A percentile compares a stretch with the other conserved stretches of the same genome.
phyloP scores from a whole-genome alignment of 148 eudicot species.

The Rhododendron ferrugineum region DNA sequence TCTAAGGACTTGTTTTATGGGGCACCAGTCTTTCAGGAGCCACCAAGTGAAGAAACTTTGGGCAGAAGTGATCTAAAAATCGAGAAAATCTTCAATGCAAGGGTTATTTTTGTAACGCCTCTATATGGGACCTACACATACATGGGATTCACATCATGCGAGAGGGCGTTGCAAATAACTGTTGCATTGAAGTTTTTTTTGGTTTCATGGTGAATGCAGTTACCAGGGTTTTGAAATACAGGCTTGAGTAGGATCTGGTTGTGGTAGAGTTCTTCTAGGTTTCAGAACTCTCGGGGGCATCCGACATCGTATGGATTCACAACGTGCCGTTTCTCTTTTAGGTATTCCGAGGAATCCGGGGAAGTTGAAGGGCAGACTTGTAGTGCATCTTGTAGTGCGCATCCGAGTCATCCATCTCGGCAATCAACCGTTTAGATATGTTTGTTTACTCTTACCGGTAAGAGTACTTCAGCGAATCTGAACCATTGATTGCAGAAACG shows the following conservation, averaged over 20 bases:
- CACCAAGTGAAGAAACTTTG: too few species aligned
- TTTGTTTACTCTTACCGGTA: too few species aligned
- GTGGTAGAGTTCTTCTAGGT: neutral
- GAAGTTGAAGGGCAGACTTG: neutral
- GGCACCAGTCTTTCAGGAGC: neutral
- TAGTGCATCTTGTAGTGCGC: too few species aligned
- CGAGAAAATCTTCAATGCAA: too few species aligned
- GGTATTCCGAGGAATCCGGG: neutral
- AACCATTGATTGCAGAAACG: too few species aligned
- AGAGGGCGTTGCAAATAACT: too few species aligned
- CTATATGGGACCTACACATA: too few species aligned
- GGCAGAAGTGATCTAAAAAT: too few species aligned
- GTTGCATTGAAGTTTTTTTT: too few species aligned
- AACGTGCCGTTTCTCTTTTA: neutral
- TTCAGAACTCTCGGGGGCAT: neutral
- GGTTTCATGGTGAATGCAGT: neutral
- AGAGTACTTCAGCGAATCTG: too few species aligned
- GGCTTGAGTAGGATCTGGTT: neutral
- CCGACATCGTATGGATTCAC: neutral
- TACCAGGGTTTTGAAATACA: neutral
- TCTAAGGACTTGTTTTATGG: neutral
- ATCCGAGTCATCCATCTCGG: neutral
- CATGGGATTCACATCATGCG: too few species aligned
- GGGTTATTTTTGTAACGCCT: too few species aligned
- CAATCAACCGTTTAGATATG: neutral